Conservation (phyloP, 1,139 yeast genomes). For the Suhomyces choctaworum region DNA sequence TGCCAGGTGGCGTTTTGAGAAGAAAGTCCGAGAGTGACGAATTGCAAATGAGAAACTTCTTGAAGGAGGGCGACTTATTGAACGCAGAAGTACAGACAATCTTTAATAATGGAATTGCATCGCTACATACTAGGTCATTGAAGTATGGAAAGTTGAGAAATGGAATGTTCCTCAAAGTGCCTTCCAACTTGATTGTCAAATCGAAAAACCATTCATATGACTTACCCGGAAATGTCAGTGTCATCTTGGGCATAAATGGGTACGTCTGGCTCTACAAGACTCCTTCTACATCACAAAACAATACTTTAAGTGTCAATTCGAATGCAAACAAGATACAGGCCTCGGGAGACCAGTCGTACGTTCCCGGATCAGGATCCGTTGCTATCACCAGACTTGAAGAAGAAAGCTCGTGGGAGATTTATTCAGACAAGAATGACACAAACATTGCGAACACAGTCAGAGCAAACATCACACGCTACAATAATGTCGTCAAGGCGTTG, state of each 20-base stretch:
- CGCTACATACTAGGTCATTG: slow-evolving; percentile 90
- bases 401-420: slow-evolving; percentile 93
- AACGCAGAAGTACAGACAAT: slow-evolving; percentile 95
- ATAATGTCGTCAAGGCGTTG: slow-evolving; percentile 78
- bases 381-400: slow-evolving; percentile 88
- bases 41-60: slow-evolving; percentile 88
- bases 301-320: slow-evolving; percentile 18
- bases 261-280: slow-evolving; percentile 90
- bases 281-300: slow-evolving; percentile 17
- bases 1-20: slow-evolving; percentile 96
- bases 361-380: slow-evolving; percentile 60
- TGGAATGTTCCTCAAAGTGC: slow-evolving; percentile 80
- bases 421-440: slow-evolving; percentile 82
- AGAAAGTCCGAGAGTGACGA: slow-evolving; percentile 95
- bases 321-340: slow-evolving; percentile 37
- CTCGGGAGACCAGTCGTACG: slow-evolving; percentile 44
- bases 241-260: slow-evolving; percentile 92
- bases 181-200: slow-evolving; percentile 77
- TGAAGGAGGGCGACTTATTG: slow-evolving; percentile 95
- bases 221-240: slow-evolving; percentile 87
- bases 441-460: slow-evolving; percentile 59
- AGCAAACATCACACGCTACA: slow-evolving; percentile 78
- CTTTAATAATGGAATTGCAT: slow-evolving; percentile 88
- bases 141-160: slow-evolving; percentile 94
- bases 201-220: slow-evolving; percentile 84